These are phyloP conservation scores for Solanum lignicaule DNA, from an alignment of 257 asterid genomes.

Conservation along the genomic window DNA sequence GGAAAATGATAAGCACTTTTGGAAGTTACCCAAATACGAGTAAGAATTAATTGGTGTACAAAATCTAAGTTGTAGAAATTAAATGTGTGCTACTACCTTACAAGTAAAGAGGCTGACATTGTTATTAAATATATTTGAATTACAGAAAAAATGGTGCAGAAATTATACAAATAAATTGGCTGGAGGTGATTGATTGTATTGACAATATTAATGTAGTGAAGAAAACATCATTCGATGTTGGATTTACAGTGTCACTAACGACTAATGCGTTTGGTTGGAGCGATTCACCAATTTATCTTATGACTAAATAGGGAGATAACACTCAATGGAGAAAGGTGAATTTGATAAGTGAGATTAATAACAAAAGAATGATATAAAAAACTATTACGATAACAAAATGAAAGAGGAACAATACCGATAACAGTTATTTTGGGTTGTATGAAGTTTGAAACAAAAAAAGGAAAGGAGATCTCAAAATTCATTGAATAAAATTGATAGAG, in stretches of 20 bases:
- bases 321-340: constrained; percentile 1
- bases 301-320: constrained; percentile 7
- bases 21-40: neutral
- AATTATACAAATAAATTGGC: constrained; percentile 12
- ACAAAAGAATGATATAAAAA: neutral
- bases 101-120: neutral
- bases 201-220: neutral
- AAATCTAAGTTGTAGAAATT: neutral
- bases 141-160: neutral
- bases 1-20: neutral
- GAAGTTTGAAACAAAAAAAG: neutral
- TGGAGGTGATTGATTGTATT: constrained; percentile 14
- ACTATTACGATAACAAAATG: neutral
- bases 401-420: neutral
- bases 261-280: constrained; percentile 22
- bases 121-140: neutral
- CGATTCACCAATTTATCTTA: neutral
- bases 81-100: neutral
- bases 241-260: constrained; percentile 13
- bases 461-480: neutral
- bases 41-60: neutral
- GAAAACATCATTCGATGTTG: constrained; percentile 3
- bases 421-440: neutral
- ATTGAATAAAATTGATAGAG: neutral
- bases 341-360: neutral